phyloP scores from a whole-genome alignment of 768 basidiomycete species.

The Tulasnella sp. region DNA sequence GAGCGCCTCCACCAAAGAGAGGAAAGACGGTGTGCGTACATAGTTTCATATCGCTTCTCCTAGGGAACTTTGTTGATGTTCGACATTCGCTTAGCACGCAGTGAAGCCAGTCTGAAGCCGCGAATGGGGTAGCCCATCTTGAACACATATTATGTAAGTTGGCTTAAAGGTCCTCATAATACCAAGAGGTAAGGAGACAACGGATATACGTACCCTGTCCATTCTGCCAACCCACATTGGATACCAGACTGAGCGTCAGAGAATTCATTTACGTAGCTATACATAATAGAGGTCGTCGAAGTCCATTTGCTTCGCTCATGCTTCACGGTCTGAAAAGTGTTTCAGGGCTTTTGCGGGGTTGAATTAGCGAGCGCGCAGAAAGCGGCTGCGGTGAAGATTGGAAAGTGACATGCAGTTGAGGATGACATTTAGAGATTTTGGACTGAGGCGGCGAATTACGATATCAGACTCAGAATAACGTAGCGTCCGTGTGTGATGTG shows the following conservation, averaged over 20 bases:
- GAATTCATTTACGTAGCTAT: conserved; percentile 53
- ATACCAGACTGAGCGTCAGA: conserved; percentile 55
- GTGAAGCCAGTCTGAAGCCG: conserved; percentile 63
- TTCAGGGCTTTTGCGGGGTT: conserved; percentile 53
- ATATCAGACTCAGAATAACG: conserved; percentile 47
- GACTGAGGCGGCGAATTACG: neutral
- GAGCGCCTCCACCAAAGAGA: neutral
- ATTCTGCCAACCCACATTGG: conserved; percentile 74
- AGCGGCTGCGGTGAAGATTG: conserved; percentile 45
- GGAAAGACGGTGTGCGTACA: conserved; percentile 42
- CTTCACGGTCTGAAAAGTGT: conserved; percentile 60
- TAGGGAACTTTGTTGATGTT: conserved; percentile 50
- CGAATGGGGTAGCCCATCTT: conserved; percentile 65
- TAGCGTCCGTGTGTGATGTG: conserved; percentile 60
- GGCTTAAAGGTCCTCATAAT: conserved; percentile 30
- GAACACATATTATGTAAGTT: neutral
- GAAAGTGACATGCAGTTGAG: neutral
- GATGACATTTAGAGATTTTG: neutral
- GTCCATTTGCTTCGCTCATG: conserved; percentile 57
- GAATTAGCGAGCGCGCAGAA: conserved; percentile 71
- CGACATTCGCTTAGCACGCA: conserved; percentile 44
- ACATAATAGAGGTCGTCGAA: conserved; percentile 54
- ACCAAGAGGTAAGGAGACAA: neutral
- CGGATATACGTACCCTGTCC: conserved; percentile 49
- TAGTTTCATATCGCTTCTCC: conserved; percentile 56